Evolutionary conservation across 2,329 filamentous ascomycete species (phyloP).

Genomic region (Microdochium bolleyi): DNA sequence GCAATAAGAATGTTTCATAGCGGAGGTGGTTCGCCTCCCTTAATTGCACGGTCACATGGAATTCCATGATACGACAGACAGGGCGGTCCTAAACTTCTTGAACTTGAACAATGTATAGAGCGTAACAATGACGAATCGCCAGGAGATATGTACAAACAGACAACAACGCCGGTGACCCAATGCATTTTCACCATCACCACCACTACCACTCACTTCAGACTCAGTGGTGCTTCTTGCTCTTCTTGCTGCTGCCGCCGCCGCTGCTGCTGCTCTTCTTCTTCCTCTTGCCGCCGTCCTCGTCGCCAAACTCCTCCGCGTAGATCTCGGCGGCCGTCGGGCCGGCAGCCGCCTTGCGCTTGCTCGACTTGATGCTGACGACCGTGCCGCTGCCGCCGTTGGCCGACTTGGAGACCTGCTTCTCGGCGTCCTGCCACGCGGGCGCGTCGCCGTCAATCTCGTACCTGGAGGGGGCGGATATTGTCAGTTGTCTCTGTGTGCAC

Average conservation of each 20-base stretch:
- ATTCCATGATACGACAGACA: too few species aligned
- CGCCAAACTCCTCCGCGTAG: slow-evolving; percentile 51
- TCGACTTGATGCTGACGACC: slow-evolving; percentile 75
- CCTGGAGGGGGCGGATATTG: slow-evolving; percentile 21
- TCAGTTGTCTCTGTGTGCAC: background rate
- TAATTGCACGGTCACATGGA: too few species aligned
- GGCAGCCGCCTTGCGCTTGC: slow-evolving; percentile 63
- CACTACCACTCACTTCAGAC: background rate
- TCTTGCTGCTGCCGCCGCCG: slow-evolving; percentile 40
- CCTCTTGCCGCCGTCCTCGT: slow-evolving; percentile 36
- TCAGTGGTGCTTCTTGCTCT: slow-evolving; percentile 38
- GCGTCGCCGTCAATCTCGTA: slow-evolving; percentile 58
- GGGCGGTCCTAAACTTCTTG: too few species aligned
- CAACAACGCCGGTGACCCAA: too few species aligned
- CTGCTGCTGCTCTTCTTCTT: slow-evolving; percentile 45
- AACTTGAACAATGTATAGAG: too few species aligned
- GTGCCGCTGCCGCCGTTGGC: slow-evolving; percentile 46
- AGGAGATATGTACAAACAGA: too few species aligned
- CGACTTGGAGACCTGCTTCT: slow-evolving; percentile 62
- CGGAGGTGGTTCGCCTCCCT: too few species aligned
- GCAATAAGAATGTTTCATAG: too few species aligned
- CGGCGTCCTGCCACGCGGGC: slow-evolving; percentile 59
- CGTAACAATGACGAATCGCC: too few species aligned
- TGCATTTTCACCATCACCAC: background rate
- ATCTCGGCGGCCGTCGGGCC: slow-evolving; percentile 47